Percentiles rank a stretch among this genome's conserved stretches.
Evolutionary conservation across 208 protist species (phyloP).

Genomic region (Paratrypanosoma confusum): DNA sequence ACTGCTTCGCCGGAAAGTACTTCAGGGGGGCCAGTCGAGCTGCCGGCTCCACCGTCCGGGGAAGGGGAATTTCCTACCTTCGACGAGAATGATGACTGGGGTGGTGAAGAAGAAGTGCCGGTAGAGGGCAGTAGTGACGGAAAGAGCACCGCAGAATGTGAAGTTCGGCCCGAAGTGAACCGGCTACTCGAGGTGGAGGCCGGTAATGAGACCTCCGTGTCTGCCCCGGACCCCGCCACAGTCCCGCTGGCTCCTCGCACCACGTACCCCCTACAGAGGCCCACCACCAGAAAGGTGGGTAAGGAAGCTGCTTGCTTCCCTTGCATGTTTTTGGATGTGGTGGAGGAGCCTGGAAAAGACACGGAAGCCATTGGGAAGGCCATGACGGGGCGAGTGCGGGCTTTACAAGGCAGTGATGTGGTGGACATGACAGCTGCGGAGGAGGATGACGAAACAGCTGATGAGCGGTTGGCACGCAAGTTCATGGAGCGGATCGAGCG

Average conservation of each 20-base stretch:
- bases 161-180: too few species aligned
- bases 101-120: slow-evolving; percentile 14
- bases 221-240: neutral
- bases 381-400: slow-evolving; percentile 17
- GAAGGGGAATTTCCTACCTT: slow-evolving; percentile 22
- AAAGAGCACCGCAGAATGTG: slow-evolving; percentile 25
- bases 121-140: slow-evolving; percentile 36
- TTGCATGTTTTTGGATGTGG: slow-evolving; percentile 65
- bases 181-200: too few species aligned
- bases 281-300: too few species aligned
- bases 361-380: neutral
- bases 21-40: slow-evolving; percentile 5
- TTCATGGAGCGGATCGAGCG: slow-evolving; percentile 66
- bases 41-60: neutral
- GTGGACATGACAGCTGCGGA: slow-evolving; percentile 61
- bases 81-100: slow-evolving; percentile 33
- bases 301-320: too few species aligned
- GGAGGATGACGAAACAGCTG: slow-evolving; percentile 55
- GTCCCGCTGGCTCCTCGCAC: neutral
- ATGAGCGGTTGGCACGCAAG: slow-evolving; percentile 51
- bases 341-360: slow-evolving; percentile 40
- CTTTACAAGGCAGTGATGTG: slow-evolving; percentile 35
- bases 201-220: neutral
- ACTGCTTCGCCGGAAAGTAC: slow-evolving; percentile 1
- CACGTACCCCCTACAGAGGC: too few species aligned